These are phyloP conservation scores for Talaromyces sp. DNA, from an alignment of 2,329 filamentous ascomycete species.

Conservation along the genomic window DNA sequence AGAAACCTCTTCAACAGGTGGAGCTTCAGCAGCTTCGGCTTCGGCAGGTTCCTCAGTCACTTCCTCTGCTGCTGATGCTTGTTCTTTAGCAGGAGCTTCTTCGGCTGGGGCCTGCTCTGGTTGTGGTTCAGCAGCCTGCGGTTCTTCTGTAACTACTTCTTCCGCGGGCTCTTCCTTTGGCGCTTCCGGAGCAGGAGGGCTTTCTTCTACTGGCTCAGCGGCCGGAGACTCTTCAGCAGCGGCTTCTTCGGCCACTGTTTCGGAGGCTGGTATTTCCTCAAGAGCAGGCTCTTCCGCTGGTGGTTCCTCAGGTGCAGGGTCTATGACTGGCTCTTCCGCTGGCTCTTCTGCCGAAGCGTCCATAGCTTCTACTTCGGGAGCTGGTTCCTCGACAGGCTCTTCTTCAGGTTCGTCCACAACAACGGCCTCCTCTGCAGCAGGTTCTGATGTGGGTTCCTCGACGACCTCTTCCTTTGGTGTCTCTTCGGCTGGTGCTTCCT, in stretches of 20 bases:
- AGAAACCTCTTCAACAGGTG: conserved; percentile 19
- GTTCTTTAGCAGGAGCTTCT: conserved; percentile 21
- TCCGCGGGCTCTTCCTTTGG: conserved; percentile 17
- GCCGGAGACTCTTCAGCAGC: neutral
- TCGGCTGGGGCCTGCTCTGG: conserved; percentile 17
- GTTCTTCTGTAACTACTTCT: neutral
- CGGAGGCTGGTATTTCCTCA: conserved; percentile 18
- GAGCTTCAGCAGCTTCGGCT: conserved; percentile 19
- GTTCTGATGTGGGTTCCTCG: conserved; percentile 17
- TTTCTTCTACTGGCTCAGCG: conserved; percentile 19
- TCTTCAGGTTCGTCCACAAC: conserved; percentile 1
- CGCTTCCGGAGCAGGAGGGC: conserved; percentile 19
- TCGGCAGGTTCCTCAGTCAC: conserved; percentile 6
- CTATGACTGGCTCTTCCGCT: conserved; percentile 19
- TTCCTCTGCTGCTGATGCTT: conserved; percentile 15
- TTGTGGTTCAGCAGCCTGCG: neutral
- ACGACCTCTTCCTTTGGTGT: conserved; percentile 18
- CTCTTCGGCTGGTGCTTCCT: conserved; percentile 14
- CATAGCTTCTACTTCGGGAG: conserved; percentile 5
- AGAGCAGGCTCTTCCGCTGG: conserved; percentile 18
- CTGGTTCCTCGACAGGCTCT: conserved; percentile 11
- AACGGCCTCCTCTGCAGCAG: conserved; percentile 20
- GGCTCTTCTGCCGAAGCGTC: conserved; percentile 17
- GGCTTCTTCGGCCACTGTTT: conserved; percentile 21
- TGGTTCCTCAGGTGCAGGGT: conserved; percentile 16